phyloP scores from a whole-genome alignment of 371 early-diverging fungal genomes.

The Mucor irregularis region DNA sequence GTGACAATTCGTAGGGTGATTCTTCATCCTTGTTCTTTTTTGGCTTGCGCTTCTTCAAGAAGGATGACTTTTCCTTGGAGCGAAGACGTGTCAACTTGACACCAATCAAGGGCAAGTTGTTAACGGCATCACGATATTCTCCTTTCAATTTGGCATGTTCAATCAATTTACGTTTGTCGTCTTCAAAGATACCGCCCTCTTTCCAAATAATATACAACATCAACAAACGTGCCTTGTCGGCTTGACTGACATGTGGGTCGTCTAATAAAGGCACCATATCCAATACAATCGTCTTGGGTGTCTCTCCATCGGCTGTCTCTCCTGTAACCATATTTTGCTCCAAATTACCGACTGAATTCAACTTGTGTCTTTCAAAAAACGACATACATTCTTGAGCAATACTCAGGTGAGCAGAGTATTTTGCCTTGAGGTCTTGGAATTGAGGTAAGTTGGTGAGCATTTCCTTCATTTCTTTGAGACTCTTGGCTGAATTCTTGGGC shows the following conservation, averaged over 20 bases:
- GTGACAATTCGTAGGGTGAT: slow-evolving; percentile 64
- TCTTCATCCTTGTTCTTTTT: slow-evolving; percentile 32
- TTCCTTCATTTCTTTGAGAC: slow-evolving; percentile 86
- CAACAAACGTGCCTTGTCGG: slow-evolving; percentile 87
- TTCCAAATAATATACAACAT: slow-evolving; percentile 82
- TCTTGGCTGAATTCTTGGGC: slow-evolving; percentile 62
- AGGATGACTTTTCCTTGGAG: slow-evolving; percentile 29
- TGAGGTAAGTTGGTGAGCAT: slow-evolving; percentile 89
- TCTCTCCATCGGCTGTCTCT: slow-evolving; percentile 81
- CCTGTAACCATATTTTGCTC: slow-evolving; percentile 94
- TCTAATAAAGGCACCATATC: slow-evolving; percentile 89
- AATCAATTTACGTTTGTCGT: slow-evolving; percentile 72
- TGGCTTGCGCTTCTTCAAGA: slow-evolving; percentile 33
- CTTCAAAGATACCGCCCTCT: slow-evolving; percentile 66
- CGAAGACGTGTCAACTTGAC: slow-evolving; percentile 48
- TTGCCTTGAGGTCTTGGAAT: slow-evolving; percentile 90
- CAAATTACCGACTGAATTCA: slow-evolving; percentile 75
- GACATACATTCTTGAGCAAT: slow-evolving; percentile 91
- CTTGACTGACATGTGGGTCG: slow-evolving; percentile 57
- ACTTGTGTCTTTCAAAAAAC: slow-evolving; percentile 72
- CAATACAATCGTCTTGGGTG: slow-evolving; percentile 75
- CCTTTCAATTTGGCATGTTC: slow-evolving; percentile 73
- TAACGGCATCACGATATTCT: slow-evolving; percentile 71
- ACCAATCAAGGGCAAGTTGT: slow-evolving; percentile 73
- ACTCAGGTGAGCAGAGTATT: slow-evolving; percentile 92